Evolutionary conservation across 768 basidiomycete species (phyloP).

Genomic region (Phaffia tasmanica): DNA sequence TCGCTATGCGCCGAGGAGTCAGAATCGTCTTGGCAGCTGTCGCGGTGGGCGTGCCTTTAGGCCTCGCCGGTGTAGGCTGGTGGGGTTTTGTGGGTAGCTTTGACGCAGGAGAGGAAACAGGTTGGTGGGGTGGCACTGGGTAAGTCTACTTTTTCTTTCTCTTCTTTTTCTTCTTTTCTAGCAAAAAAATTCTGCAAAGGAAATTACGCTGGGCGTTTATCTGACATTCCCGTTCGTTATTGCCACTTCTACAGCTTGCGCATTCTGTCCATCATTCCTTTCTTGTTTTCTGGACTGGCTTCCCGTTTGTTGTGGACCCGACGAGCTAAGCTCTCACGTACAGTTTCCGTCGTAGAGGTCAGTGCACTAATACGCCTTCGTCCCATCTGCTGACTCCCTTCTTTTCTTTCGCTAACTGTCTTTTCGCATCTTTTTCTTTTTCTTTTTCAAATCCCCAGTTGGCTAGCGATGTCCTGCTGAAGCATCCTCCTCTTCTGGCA

Average conservation of each 20-base stretch:
- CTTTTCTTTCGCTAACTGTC: neutral
- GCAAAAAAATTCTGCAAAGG: no score
- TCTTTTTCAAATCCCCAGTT: slow-evolving; percentile 27
- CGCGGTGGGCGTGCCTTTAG: neutral
- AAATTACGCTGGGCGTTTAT: no score
- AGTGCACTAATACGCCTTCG: neutral
- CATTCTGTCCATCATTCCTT: slow-evolving; percentile 11
- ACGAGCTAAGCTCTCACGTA: slow-evolving; percentile 7
- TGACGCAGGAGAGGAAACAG: slow-evolving; percentile 5
- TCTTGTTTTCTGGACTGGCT: slow-evolving; percentile 2
- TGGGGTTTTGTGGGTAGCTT: slow-evolving; percentile 15
- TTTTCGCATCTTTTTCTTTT: neutral
- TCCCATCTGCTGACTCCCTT: neutral
- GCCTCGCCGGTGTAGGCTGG: slow-evolving; percentile 13
- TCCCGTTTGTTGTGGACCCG: slow-evolving; percentile 9
- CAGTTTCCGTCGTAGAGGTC: slow-evolving; percentile 23
- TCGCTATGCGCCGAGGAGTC: slow-evolving; percentile 1
- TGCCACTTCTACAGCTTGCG: neutral
- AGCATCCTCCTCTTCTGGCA: slow-evolving; percentile 36
- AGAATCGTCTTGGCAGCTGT: slow-evolving; percentile 1
- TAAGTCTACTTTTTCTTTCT: neutral
- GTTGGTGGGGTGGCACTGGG: slow-evolving; percentile 24
- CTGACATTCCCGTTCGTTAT: neutral
- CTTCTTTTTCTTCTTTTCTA: no score
- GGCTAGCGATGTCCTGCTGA: slow-evolving; percentile 35